These are phyloP conservation scores for Euryodendron excelsum DNA, from an alignment of 148 eudicot genomes.

Conservation along the genomic window DNA sequence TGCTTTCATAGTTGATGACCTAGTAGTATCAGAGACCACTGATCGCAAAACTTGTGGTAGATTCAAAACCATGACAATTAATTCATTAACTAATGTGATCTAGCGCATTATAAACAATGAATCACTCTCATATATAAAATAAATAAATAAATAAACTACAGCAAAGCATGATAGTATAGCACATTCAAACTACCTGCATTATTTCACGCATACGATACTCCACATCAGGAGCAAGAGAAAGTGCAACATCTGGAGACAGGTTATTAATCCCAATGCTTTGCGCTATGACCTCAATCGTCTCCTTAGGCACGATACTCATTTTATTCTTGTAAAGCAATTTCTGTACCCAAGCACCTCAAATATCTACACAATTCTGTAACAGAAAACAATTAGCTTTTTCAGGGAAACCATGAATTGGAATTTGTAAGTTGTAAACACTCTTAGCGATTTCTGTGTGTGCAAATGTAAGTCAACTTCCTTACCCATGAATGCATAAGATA, in stretches of 20 bases:
- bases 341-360: background rate
- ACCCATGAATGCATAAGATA: background rate
- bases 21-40: background rate
- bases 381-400: background rate
- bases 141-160: background rate
- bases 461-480: background rate
- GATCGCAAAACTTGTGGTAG: background rate
- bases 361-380: constrained; percentile 5
- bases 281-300: constrained; percentile 66
- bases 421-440: background rate
- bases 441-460: too few species aligned
- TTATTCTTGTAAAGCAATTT: background rate
- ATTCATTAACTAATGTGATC: background rate
- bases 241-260: constrained; percentile 61
- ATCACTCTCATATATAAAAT: background rate
- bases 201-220: constrained; percentile 81
- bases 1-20: background rate
- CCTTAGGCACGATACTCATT: constrained; percentile 75
- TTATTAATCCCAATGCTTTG: constrained; percentile 70
- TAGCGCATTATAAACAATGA: too few species aligned
- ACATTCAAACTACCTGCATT: constrained; percentile 49
- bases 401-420: too few species aligned
- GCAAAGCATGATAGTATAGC: background rate
- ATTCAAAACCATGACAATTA: background rate
- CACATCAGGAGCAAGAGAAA: constrained; percentile 74